Evolutionary conservation across 257 asterid species (phyloP).

Genomic region (Thymus mandschuricus): DNA sequence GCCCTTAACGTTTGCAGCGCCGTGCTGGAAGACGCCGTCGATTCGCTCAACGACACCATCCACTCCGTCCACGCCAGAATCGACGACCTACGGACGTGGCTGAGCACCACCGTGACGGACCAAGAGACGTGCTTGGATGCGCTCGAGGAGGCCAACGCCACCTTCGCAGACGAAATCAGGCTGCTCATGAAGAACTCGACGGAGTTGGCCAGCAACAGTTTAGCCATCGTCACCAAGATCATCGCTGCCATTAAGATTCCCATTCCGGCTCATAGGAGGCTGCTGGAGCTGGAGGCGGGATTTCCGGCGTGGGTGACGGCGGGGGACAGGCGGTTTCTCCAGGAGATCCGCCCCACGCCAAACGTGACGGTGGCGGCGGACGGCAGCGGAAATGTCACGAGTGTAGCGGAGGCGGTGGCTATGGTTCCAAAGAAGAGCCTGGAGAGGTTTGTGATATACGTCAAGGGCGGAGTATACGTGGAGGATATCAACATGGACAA

Average conservation of each 20-base stretch:
- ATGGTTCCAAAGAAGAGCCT: constrained; percentile 60
- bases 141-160: constrained; percentile 61
- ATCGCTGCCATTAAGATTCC: constrained; percentile 37
- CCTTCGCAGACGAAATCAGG: constrained; percentile 44
- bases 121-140: constrained; percentile 85
- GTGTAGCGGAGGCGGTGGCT: constrained; percentile 58
- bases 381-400: constrained; percentile 59
- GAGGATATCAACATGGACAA: constrained; percentile 68
- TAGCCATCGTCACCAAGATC: constrained; percentile 72
- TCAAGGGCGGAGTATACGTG: constrained; percentile 61
- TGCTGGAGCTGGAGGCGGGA: constrained; percentile 27
- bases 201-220: constrained; percentile 68
- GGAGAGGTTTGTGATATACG: constrained; percentile 56
- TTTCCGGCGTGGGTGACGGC: constrained; percentile 64
- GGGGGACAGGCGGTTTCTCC: constrained; percentile 64
- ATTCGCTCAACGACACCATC: constrained; percentile 55
- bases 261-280: constrained; percentile 55
- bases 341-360: constrained; percentile 44
- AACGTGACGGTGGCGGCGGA: constrained; percentile 68
- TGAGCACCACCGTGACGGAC: constrained; percentile 67
- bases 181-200: constrained; percentile 56
- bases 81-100: constrained; percentile 67
- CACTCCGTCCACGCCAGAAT: constrained; percentile 32
- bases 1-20: constrained; percentile 58
- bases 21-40: constrained; percentile 67